These are phyloP conservation scores for Ceriops decandra DNA, from an alignment of 345 rosid species.

Conservation along the genomic window DNA sequence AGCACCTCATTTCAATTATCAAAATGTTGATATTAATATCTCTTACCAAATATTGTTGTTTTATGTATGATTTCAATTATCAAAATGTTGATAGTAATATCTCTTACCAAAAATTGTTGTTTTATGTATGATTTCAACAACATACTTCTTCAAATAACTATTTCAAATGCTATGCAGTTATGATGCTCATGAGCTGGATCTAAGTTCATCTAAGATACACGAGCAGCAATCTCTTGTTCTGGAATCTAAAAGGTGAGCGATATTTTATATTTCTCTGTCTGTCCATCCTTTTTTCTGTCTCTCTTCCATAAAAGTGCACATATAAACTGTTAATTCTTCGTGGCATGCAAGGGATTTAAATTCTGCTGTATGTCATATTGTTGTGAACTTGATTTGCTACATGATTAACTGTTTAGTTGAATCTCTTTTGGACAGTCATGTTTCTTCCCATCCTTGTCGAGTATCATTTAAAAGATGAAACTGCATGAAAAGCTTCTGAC, in stretches of 20 bases:
- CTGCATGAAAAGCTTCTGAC: no score
- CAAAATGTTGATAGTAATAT: no score
- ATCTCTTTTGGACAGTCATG: background rate
- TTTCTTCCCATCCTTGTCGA: background rate
- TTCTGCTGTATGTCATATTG: background rate
- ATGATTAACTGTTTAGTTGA: no score
- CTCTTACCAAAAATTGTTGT: slow-evolving; percentile 3
- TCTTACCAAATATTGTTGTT: slow-evolving; percentile 1
- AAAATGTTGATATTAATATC: background rate
- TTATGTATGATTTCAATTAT: slow-evolving; percentile 13
- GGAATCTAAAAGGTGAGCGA: slow-evolving; percentile 53
- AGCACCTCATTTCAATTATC: background rate
- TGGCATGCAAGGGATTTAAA: background rate
- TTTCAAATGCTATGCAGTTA: slow-evolving; percentile 35
- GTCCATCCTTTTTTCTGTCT: no score
- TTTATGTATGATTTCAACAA: slow-evolving; percentile 9
- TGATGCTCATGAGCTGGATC: slow-evolving; percentile 48
- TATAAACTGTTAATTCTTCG: background rate
- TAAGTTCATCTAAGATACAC: slow-evolving; percentile 35
- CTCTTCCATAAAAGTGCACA: background rate
- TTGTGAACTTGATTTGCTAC: background rate
- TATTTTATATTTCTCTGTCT: background rate
- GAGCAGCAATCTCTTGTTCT: slow-evolving; percentile 51
- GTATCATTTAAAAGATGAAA: no score
- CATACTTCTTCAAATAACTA: slow-evolving; percentile 12